phyloP scores from a whole-genome alignment of 768 basidiomycete species.

The Suillus subaureus region DNA sequence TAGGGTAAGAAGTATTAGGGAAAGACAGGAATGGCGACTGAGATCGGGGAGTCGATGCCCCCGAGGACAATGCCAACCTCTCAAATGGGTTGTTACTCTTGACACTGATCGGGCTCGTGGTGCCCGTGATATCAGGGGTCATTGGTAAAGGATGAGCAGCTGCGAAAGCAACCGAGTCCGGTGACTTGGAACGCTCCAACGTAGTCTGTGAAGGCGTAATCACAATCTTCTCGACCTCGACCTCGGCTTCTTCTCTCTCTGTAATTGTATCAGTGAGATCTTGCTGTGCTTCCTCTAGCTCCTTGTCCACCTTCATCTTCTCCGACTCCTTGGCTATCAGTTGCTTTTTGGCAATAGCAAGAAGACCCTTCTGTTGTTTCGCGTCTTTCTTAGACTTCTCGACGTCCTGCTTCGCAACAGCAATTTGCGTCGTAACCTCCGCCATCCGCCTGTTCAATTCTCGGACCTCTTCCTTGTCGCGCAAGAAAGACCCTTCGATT shows the following conservation, averaged over 20 bases:
- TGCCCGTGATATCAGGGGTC: conserved; percentile 64
- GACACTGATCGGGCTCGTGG: conserved; percentile 44
- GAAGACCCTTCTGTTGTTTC: conserved; percentile 92
- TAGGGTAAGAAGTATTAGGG: conserved; percentile 38
- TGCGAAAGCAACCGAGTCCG: conserved; percentile 58
- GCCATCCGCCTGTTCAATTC: conserved; percentile 84
- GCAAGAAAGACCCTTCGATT: conserved; percentile 80
- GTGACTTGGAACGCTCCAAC: conserved; percentile 39
- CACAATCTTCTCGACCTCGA: conserved; percentile 42
- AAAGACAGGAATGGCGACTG: conserved; percentile 66
- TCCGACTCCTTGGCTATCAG: conserved; percentile 81
- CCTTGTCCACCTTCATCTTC: conserved; percentile 67
- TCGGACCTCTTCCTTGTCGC: conserved; percentile 94
- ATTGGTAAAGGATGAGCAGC: conserved; percentile 72
- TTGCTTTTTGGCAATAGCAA: conserved; percentile 96
- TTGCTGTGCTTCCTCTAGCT: conserved; percentile 64
- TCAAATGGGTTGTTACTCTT: conserved; percentile 96
- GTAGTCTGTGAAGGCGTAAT: conserved; percentile 10
- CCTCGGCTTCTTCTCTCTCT: conserved; percentile 60
- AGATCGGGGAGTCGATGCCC: conserved; percentile 44
- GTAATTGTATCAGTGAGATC: conserved; percentile 54
- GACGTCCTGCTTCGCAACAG: conserved; percentile 67
- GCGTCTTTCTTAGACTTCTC: conserved; percentile 94
- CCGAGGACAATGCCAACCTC: conserved; percentile 54
- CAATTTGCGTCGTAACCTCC: conserved; percentile 74